These are phyloP conservation scores for Suillus weaverae DNA, from an alignment of 768 basidiomycete genomes.

Conservation along the genomic window DNA sequence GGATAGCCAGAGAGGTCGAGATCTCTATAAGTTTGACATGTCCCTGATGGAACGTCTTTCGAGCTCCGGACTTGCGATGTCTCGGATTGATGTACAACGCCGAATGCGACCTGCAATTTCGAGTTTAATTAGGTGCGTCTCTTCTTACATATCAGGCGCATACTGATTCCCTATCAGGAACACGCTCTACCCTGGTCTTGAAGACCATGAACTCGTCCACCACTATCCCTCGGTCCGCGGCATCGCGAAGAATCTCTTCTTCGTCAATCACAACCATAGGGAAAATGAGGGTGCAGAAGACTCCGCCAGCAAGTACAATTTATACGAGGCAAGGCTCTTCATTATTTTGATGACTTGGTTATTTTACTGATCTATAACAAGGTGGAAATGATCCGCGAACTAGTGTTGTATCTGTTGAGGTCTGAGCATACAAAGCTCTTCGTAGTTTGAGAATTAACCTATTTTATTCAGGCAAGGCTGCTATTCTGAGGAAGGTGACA, in stretches of 20 bases:
- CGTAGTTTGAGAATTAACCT: neutral
- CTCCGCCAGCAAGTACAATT: constrained; percentile 65
- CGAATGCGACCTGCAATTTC: constrained; percentile 76
- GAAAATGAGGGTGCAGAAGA: constrained; percentile 64
- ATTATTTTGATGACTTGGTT: constrained; percentile 28
- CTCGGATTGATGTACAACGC: constrained; percentile 67
- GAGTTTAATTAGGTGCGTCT: constrained; percentile 36
- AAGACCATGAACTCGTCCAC: constrained; percentile 55
- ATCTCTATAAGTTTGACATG: constrained; percentile 66
- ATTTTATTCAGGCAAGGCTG: constrained; percentile 41
- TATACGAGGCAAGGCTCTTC: constrained; percentile 64
- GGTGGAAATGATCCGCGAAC: constrained; percentile 50
- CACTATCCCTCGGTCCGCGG: constrained; percentile 60
- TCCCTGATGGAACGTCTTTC: constrained; percentile 78
- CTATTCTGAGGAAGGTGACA: constrained; percentile 48
- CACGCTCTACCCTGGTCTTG: constrained; percentile 60
- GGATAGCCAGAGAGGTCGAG: constrained; percentile 57
- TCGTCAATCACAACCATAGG: constrained; percentile 58
- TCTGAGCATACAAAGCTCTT: constrained; percentile 12
- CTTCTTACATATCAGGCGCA: neutral
- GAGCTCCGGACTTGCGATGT: constrained; percentile 58
- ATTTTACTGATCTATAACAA: constrained; percentile 19
- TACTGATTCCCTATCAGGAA: constrained; percentile 33
- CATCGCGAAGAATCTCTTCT: constrained; percentile 63
- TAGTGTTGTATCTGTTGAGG: constrained; percentile 52